These are phyloP conservation scores for Fusarium sp. DNA, from an alignment of 2,329 filamentous ascomycete genomes.

Conservation along the genomic window DNA sequence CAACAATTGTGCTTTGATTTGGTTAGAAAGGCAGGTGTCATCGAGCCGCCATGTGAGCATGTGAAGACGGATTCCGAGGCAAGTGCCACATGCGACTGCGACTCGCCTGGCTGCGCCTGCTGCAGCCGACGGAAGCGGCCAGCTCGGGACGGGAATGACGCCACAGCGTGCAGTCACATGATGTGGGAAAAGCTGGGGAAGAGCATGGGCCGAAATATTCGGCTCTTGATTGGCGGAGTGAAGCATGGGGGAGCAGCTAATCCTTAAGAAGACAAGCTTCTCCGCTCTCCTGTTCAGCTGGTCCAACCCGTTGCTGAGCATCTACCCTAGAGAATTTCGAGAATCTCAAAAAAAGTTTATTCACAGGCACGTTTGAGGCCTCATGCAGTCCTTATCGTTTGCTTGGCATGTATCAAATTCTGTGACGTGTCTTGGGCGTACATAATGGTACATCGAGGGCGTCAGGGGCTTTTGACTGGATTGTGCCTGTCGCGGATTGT, in stretches of 20 bases:
- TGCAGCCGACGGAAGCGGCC: constrained; percentile 39
- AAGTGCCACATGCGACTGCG: constrained; percentile 41
- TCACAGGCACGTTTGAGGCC: neutral
- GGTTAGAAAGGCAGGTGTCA: constrained; percentile 6
- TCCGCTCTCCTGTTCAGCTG: neutral
- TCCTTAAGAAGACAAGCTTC: neutral
- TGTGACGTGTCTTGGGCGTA: neutral
- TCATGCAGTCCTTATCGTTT: neutral
- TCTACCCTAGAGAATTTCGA: neutral
- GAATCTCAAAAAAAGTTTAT: neutral
- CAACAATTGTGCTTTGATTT: constrained; percentile 8
- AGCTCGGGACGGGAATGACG: constrained; percentile 40
- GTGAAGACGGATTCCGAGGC: constrained; percentile 45
- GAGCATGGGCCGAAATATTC: constrained; percentile 28
- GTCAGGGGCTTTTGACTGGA: neutral
- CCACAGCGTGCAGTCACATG: constrained; percentile 42
- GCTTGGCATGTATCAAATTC: neutral
- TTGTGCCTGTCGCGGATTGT: neutral
- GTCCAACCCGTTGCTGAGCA: neutral
- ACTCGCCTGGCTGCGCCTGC: constrained; percentile 18
- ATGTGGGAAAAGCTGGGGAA: constrained; percentile 41
- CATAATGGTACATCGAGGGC: neutral
- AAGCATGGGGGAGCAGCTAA: neutral
- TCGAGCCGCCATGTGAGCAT: constrained; percentile 37
- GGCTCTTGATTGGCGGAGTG: constrained; percentile 13